Percentiles rank a stretch among this genome's conserved stretches.
These are phyloP conservation scores for Gnomoniopsis smithogilvyi DNA, from an alignment of 2,329 filamentous ascomycete species.

Conservation along the genomic window DNA sequence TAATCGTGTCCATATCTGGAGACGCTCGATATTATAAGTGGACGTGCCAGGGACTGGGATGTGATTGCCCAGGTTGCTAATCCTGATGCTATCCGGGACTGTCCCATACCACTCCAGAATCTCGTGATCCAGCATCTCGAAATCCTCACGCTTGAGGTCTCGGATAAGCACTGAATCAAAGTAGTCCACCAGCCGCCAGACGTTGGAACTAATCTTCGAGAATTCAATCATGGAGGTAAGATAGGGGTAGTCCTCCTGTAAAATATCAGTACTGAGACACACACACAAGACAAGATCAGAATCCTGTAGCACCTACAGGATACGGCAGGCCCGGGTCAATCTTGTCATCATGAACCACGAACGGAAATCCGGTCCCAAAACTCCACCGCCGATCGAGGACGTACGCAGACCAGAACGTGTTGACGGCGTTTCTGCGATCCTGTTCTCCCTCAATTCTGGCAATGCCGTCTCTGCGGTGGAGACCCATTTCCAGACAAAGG, in stretches of 20 bases:
- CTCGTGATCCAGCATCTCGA: constrained; percentile 78
- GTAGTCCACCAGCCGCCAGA: constrained; percentile 78
- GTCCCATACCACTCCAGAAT: constrained; percentile 83
- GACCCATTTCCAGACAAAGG: constrained; percentile 74
- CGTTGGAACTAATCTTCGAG: constrained; percentile 76
- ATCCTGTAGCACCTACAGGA: constrained; percentile 57
- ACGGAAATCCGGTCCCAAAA: constrained; percentile 85
- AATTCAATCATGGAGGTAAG: constrained; percentile 83
- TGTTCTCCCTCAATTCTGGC: constrained; percentile 65
- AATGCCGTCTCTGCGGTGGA: constrained; percentile 77
- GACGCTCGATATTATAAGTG: constrained; percentile 65
- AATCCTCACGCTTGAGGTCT: constrained; percentile 68
- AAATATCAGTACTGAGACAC: constrained; percentile 9
- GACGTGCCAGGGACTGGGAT: constrained; percentile 51
- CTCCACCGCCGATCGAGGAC: constrained; percentile 84
- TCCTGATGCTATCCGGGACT: constrained; percentile 60
- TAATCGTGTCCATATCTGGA: constrained; percentile 81
- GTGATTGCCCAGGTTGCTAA: constrained; percentile 56
- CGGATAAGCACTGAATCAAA: constrained; percentile 59
- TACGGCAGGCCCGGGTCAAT: constrained; percentile 77
- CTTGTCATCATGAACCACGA: constrained; percentile 79
- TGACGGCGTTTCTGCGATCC: constrained; percentile 64
- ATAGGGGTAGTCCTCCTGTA: constrained; percentile 60
- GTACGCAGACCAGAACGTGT: constrained; percentile 84
- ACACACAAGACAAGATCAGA: background rate